Conservation (phyloP, 306 rosid genomes). For the Lathyrus tuberosus region DNA sequence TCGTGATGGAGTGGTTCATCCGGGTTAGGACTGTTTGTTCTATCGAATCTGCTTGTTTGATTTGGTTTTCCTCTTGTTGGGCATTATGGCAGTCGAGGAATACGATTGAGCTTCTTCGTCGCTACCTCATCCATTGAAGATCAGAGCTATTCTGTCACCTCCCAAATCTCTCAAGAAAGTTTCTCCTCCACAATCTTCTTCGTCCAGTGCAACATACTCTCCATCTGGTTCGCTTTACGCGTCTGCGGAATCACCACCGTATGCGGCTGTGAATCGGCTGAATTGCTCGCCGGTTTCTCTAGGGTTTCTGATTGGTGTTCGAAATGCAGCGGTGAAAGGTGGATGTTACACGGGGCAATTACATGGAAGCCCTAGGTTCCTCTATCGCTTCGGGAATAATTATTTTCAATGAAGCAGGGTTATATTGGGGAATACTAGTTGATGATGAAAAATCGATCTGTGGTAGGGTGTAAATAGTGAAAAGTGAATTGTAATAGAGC, state of each 20-base stretch:
- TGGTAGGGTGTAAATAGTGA: no score
- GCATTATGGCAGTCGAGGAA: no score
- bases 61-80: no score
- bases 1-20: no score
- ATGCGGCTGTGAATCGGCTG: slow-evolving; percentile 36
- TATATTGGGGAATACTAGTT: neutral
- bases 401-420: slow-evolving; percentile 45
- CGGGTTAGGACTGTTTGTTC: no score
- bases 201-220: slow-evolving; percentile 46
- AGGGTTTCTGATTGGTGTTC: slow-evolving; percentile 31
- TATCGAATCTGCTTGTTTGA: no score
- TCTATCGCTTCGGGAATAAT: slow-evolving; percentile 35
- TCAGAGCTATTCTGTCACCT: slow-evolving; percentile 70
- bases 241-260: slow-evolving; percentile 31
- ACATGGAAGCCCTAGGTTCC: neutral
- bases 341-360: slow-evolving; percentile 35
- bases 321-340: slow-evolving; percentile 40
- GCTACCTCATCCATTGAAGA: slow-evolving; percentile 51
- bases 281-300: slow-evolving; percentile 41
- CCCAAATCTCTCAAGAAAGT: slow-evolving; percentile 48
- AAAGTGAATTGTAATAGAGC: no score
- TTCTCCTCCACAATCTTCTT: slow-evolving; percentile 62
- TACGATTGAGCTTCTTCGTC: slow-evolving; percentile 63
- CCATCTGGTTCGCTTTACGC: slow-evolving; percentile 49
- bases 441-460: no score